Conservation (phyloP, 768 basidiomycete genomes). For the Suillus bovinus region DNA sequence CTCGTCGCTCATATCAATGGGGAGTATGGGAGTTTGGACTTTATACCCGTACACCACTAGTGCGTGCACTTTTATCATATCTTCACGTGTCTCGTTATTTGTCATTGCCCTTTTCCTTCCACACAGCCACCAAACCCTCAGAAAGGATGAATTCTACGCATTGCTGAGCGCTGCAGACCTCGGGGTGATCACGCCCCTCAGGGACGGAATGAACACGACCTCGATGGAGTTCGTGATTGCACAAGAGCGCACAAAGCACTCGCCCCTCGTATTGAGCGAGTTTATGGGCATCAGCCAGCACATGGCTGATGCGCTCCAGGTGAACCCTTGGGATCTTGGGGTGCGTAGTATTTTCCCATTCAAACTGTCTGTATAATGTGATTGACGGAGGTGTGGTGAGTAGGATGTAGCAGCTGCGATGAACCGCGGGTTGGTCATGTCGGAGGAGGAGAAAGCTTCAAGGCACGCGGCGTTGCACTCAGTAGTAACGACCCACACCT, state of each 20-base stretch:
- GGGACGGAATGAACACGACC: constrained; percentile 98
- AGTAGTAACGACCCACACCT: constrained; percentile 89
- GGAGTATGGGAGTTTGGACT: constrained; percentile 91
- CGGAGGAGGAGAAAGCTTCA: background rate
- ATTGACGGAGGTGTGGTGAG: background rate
- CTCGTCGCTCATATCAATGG: constrained; percentile 95
- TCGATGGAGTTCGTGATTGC: constrained; percentile 96
- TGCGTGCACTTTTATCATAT: constrained; percentile 42
- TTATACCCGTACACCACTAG: constrained; percentile 98
- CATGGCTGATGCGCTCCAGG: constrained; percentile 85
- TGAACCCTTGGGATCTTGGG: constrained; percentile 96
- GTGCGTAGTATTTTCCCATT: constrained; percentile 41
- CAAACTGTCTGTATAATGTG: background rate
- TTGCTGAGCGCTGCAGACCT: constrained; percentile 91
- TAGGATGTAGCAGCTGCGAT: background rate
- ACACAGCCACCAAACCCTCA: constrained; percentile 89
- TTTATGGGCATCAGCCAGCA: constrained; percentile 97
- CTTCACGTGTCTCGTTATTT: background rate
- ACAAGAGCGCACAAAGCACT: constrained; percentile 80
- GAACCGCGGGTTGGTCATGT: constrained; percentile 2
- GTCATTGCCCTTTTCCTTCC: background rate
- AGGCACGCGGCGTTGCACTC: constrained; percentile 80
- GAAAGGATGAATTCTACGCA: constrained; percentile 98
- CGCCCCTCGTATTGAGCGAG: constrained; percentile 90
- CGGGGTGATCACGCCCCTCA: constrained; percentile 90